Conservation (phyloP, 441 rosid species). For the Adansonia madagascariensis region DNA sequence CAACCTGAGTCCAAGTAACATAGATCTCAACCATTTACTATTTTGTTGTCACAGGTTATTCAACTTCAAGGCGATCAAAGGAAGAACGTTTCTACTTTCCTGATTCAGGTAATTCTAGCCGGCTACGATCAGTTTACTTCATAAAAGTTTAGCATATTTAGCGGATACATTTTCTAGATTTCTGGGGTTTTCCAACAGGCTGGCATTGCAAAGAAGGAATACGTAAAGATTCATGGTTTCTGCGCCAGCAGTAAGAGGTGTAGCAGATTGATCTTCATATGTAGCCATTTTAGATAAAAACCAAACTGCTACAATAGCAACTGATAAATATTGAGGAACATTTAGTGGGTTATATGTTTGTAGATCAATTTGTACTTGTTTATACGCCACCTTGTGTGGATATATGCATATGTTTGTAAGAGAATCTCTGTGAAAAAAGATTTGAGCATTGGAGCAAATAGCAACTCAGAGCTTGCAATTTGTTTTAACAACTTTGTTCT, state of each 20-base stretch:
- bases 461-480: too few relatives aligned
- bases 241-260: conserved; percentile 23
- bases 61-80: conserved; percentile 41
- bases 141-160: neutral
- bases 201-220: conserved; percentile 51
- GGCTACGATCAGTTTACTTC: neutral
- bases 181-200: conserved; percentile 35
- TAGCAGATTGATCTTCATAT: conserved; percentile 10
- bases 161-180: neutral
- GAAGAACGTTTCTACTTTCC: conserved; percentile 46
- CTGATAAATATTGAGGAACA: neutral
- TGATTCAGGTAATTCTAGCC: conserved; percentile 40
- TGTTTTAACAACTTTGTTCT: too few relatives aligned
- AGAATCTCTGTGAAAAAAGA: too few relatives aligned
- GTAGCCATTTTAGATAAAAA: neutral
- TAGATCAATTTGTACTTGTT: too few relatives aligned
- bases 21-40: neutral
- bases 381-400: too few relatives aligned
- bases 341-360: too few relatives aligned
- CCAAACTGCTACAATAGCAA: neutral
- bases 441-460: too few relatives aligned
- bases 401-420: too few relatives aligned
- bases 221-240: conserved; percentile 51
- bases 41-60: neutral
- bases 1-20: too few relatives aligned